These are phyloP conservation scores for Coemansia sp. DNA, from an alignment of 371 early-diverging fungal species.

Conservation along the genomic window DNA sequence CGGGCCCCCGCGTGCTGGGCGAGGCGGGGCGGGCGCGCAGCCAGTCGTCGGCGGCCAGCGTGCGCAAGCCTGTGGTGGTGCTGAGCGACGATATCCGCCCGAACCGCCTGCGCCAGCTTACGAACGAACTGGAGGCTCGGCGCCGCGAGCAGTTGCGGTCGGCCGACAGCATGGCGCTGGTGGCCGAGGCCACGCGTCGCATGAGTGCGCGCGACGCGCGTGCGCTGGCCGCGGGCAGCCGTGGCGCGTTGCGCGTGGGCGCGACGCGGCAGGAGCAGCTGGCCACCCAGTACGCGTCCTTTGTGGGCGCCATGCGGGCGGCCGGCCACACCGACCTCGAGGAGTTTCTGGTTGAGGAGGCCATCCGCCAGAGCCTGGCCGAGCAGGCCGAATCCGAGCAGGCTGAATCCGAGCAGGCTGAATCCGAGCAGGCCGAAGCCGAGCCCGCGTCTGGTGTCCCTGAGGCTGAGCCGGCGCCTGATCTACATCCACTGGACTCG, in stretches of 20 bases:
- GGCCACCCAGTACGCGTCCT: conserved; percentile 57
- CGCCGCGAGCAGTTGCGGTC: conserved; percentile 50
- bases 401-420: neutral
- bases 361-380: conserved; percentile 72
- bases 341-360: conserved; percentile 90
- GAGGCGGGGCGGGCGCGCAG: conserved; percentile 34
- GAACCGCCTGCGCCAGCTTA: conserved; percentile 49
- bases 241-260: too few species aligned
- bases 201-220: conserved; percentile 28
- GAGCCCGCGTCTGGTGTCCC: neutral
- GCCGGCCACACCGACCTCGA: conserved; percentile 78
- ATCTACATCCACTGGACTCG: too few species aligned
- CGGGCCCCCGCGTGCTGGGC: conserved; percentile 34
- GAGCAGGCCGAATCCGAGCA: conserved; percentile 47
- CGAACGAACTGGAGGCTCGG: conserved; percentile 51
- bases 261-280: conserved; percentile 3
- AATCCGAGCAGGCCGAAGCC: neutral
- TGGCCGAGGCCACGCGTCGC: conserved; percentile 53
- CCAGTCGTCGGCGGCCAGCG: conserved; percentile 24
- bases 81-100: conserved; percentile 81
- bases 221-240: neutral
- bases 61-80: conserved; percentile 67
- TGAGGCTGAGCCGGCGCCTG: too few species aligned
- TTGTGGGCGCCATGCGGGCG: conserved; percentile 63
- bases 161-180: conserved; percentile 47